Base-by-base conservation (phyloP, 805 yeast genomes). In the Kuraishia borneana region DNA sequence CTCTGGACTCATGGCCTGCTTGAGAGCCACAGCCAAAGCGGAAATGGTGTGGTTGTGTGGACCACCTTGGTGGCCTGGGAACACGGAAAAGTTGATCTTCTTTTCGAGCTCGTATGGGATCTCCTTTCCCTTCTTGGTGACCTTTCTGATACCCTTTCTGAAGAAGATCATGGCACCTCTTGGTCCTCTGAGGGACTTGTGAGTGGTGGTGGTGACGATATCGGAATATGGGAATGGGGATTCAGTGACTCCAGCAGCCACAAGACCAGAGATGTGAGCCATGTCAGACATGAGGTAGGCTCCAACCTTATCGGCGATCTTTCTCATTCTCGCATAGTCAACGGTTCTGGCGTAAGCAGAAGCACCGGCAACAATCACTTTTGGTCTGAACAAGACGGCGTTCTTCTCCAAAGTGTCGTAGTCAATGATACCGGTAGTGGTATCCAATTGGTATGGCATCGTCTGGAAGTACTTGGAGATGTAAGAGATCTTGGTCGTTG, bases 21-120 rank as follows among this genome's bases (percentile, higher is more conserved):
- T 84, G 51, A 89, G 72, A 26, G 97, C 97, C 38, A 87, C 89
- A 21, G 97, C 94, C 48, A 89, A 69, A 16, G 97, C 97, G 43
- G 95, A 76, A 53, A 89, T 89, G 48, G 97, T 89, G 63, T 89
- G 96, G 68, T 89, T 89, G 63, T 89, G 97, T 46, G 98, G 98
- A 54, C 98, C 98, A 68, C 98, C 98, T 69, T 89, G 98, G 61
- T 89, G 97, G 44, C 94, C 97, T 47, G 98, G 98, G 83, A 89
- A 89, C 37, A 89, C 97, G 21, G 96, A 84, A 56, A 89, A 89
- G 72, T 89, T 89, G 62, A 89, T 87, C 56, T 76, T 81, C 54
- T 76, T 75, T 62, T 89, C 97, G 53, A 89, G 73, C 50, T 89
- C 96, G 58, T 85, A 88, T 34, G 70, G 63, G 37, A 81, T 66